A percentile compares a stretch with the other conserved stretches of the same genome.
Evolutionary conservation across 2,329 filamentous ascomycete genomes (phyloP).

Genomic region (Ceratocystis ficicola): DNA sequence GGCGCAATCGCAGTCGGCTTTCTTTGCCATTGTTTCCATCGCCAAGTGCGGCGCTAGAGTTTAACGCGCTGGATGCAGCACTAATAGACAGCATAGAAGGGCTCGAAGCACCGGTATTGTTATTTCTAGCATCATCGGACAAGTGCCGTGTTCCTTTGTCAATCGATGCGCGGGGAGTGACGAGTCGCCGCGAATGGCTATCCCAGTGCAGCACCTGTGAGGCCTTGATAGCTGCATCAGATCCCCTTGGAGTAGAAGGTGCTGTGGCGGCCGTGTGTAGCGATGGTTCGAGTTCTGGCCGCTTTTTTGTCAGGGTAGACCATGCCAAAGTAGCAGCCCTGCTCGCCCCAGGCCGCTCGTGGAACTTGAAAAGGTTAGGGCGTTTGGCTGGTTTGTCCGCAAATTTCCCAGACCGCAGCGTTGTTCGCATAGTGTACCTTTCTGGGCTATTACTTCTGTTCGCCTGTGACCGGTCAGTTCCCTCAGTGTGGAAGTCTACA

Average conservation of each 20-base stretch:
- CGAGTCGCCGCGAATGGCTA: conserved; percentile 41
- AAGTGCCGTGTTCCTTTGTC: conserved; percentile 23
- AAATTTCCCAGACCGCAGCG: conserved; percentile 40
- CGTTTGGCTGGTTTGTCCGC: conserved; percentile 34
- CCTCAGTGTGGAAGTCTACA: background rate
- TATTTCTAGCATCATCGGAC: conserved; percentile 28
- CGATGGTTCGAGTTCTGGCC: conserved; percentile 23
- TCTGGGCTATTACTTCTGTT: conserved; percentile 45
- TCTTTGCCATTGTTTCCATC: conserved; percentile 11
- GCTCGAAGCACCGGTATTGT: conserved; percentile 33
- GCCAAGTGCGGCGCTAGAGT: conserved; percentile 24
- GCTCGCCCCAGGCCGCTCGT: conserved; percentile 36
- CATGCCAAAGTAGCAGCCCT: conserved; percentile 55
- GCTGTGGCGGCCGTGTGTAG: conserved; percentile 23
- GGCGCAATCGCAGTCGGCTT: conserved; percentile 13
- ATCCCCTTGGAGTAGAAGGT: conserved; percentile 27
- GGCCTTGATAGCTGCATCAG: conserved; percentile 8
- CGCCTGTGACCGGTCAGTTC: background rate
- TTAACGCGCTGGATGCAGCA: conserved; percentile 45
- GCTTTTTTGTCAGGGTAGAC: conserved; percentile 32
- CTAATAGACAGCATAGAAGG: conserved; percentile 42
- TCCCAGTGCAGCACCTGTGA: conserved; percentile 39
- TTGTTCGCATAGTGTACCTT: conserved; percentile 50
- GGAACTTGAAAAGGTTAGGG: conserved; percentile 27
- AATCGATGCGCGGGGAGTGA: conserved; percentile 26